Evolutionary conservation across 495 filamentous ascomycete species (phyloP).

Genomic region (Terfezia boudieri): DNA sequence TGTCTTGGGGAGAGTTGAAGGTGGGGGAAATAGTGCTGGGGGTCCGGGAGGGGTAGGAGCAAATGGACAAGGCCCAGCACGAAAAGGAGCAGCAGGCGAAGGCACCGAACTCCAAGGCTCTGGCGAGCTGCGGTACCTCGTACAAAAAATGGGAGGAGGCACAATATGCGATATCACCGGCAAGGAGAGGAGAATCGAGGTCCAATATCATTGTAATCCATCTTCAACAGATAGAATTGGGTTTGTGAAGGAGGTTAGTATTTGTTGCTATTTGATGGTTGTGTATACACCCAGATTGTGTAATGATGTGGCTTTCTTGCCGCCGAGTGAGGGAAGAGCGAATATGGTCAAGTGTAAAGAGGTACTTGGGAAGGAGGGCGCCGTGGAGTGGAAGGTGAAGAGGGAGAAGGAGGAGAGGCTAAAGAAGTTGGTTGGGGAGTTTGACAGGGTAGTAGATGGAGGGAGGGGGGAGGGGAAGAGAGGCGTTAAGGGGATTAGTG

Average conservation of each 20-base stretch:
- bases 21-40: slow-evolving; percentile 23
- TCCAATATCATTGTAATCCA: slow-evolving; percentile 83
- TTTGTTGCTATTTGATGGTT: slow-evolving; percentile 86
- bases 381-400: slow-evolving; percentile 34
- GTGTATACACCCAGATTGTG: slow-evolving; percentile 85
- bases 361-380: slow-evolving; percentile 35
- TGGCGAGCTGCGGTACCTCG: slow-evolving; percentile 72
- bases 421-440: slow-evolving; percentile 7
- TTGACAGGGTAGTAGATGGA: slow-evolving; percentile 17
- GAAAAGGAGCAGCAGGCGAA: slow-evolving; percentile 13
- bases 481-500: slow-evolving; percentile 24
- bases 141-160: slow-evolving; percentile 65
- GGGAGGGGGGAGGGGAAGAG: slow-evolving; percentile 23
- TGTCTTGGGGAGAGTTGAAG: slow-evolving; percentile 30
- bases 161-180: slow-evolving; percentile 81
- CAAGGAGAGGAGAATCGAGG: slow-evolving; percentile 62
- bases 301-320: slow-evolving; percentile 76
- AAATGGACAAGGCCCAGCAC: slow-evolving; percentile 20
- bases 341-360: slow-evolving; percentile 57
- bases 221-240: slow-evolving; percentile 62
- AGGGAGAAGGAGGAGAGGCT: slow-evolving; percentile 27
- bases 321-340: slow-evolving; percentile 57
- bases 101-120: slow-evolving; percentile 44
- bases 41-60: slow-evolving; percentile 14
- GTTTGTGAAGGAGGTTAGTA: slow-evolving; percentile 86